A percentile compares a stretch with the other conserved stretches of the same genome.
Conservation (phyloP, 306 rosid genomes). For the Oxytropis ochrocephala region DNA sequence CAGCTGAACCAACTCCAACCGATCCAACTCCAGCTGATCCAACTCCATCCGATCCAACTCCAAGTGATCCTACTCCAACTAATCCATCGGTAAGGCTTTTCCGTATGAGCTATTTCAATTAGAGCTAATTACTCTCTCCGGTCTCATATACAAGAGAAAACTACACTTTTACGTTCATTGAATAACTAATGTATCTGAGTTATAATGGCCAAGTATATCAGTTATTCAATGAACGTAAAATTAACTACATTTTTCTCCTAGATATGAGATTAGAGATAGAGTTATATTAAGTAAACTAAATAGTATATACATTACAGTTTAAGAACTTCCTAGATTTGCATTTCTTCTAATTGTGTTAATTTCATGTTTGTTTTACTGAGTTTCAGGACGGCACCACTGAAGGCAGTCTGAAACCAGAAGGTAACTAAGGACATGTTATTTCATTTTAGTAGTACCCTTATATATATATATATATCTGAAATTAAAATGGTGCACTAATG, state of each 20-base stretch:
- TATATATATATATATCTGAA: neutral
- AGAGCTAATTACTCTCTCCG: neutral
- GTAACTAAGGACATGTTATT: conserved; percentile 9
- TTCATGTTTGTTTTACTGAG: neutral
- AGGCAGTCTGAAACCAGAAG: conserved; percentile 76
- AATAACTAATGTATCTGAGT: too few species aligned
- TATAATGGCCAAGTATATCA: too few species aligned
- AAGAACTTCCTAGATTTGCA: too few species aligned
- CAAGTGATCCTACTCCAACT: neutral
- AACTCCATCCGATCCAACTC: neutral
- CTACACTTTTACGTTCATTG: too few species aligned
- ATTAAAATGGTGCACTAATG: neutral
- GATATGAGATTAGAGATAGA: too few species aligned
- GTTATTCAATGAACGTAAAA: too few species aligned
- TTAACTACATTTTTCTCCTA: too few species aligned
- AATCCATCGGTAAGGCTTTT: conserved; percentile 25
- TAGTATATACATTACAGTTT: neutral
- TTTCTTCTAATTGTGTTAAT: neutral
- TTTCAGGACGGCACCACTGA: conserved; percentile 53
- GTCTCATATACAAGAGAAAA: too few species aligned
- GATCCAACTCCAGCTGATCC: neutral
- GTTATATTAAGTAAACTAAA: neutral
- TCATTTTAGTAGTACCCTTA: neutral
- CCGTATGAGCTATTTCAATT: neutral
- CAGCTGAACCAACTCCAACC: neutral